These are phyloP conservation scores for Ceratocystiopsis minuta DNA, from an alignment of 2,329 filamentous ascomycete species.

Conservation along the genomic window DNA sequence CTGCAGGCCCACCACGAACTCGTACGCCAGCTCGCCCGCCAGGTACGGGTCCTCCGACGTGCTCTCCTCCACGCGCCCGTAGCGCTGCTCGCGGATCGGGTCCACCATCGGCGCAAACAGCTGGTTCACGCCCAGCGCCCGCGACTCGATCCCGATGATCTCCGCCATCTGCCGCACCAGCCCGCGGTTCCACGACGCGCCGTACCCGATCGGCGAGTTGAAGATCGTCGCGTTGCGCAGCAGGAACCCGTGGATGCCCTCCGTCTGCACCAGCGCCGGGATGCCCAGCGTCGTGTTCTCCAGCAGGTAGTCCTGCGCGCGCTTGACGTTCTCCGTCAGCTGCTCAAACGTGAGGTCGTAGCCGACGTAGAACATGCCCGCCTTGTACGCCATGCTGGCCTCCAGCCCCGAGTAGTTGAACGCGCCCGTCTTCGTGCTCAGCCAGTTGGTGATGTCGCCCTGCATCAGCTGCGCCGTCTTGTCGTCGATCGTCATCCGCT, in stretches of 20 bases:
- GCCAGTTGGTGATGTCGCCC: too few relatives aligned
- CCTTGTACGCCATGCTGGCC: too few relatives aligned
- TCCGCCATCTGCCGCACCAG: too few relatives aligned
- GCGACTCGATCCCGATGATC: too few relatives aligned
- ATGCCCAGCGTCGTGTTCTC: slow-evolving; percentile 52
- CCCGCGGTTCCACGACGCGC: slow-evolving; percentile 49
- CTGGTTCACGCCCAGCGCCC: too few relatives aligned
- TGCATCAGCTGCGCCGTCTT: too few relatives aligned
- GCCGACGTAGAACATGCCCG: too few relatives aligned
- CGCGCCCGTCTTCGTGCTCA: too few relatives aligned
- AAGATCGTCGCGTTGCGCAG: slow-evolving; percentile 60
- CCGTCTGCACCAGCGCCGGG: slow-evolving; percentile 54
- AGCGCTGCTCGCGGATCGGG: slow-evolving; percentile 22
- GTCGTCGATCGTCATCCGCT: too few relatives aligned
- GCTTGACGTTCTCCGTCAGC: too few relatives aligned
- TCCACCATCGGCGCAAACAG: too few relatives aligned
- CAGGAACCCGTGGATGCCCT: slow-evolving; percentile 57
- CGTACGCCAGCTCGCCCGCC: slow-evolving; percentile 48
- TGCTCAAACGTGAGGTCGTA: slow-evolving; percentile 10
- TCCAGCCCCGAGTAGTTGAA: too few relatives aligned
- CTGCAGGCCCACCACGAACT: slow-evolving; percentile 40
- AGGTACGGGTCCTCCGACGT: slow-evolving; percentile 53
- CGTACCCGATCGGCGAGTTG: slow-evolving; percentile 57
- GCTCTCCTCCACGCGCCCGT: slow-evolving; percentile 56
- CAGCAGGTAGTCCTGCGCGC: slow-evolving; percentile 30